These are phyloP conservation scores for Paramecium sexaurelia DNA, from an alignment of 73 alveolate genomes.

Conservation along the genomic window DNA sequence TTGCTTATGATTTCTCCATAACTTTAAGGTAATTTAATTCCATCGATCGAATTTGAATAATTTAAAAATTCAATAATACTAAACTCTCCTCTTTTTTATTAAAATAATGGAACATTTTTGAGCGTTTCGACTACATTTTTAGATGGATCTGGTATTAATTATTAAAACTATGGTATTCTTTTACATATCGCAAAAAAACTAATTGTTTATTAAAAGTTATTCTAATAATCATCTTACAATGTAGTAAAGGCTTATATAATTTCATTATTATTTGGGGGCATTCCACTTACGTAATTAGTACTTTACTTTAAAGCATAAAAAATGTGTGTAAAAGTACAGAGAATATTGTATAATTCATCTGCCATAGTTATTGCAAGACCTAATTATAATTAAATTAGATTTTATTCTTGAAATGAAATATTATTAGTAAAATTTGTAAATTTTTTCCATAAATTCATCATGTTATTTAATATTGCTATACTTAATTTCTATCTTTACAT, in stretches of 20 bases:
- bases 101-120: constrained; percentile 15
- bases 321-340: constrained; percentile 37
- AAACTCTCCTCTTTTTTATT: not conserved
- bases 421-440: not conserved
- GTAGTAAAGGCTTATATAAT: not conserved
- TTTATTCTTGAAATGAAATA: not conserved
- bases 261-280: not conserved
- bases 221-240: constrained; percentile 24
- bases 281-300: constrained; percentile 46
- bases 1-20: constrained; percentile 57
- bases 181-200: not conserved
- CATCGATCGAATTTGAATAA: constrained; percentile 46
- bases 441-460: constrained; percentile 27
- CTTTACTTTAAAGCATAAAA: constrained; percentile 24
- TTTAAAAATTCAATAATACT: constrained; percentile 42
- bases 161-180: not conserved
- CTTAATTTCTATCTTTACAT: not conserved
- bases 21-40: constrained; percentile 57
- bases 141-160: constrained; percentile 30
- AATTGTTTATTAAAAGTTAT: not conserved
- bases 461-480: not conserved
- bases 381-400: constrained; percentile 25
- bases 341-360: constrained; percentile 49
- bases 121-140: not conserved
- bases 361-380: not conserved